phyloP scores from a whole-genome alignment of 768 basidiomycete genomes.

The Daedaleopsis nitida region DNA sequence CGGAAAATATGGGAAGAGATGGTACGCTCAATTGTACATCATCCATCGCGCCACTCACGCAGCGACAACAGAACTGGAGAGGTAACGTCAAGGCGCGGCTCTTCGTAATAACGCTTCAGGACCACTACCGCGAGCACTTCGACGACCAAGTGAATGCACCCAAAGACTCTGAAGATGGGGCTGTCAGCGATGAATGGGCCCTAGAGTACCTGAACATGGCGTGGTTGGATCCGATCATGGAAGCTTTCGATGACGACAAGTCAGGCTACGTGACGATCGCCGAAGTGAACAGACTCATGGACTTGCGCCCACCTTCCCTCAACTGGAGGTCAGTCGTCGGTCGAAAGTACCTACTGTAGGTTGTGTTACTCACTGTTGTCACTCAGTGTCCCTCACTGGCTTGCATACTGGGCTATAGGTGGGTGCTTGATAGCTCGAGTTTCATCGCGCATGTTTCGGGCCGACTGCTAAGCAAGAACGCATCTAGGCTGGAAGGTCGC shows the following conservation, averaged over 20 bases:
- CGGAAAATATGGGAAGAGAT: slow-evolving; percentile 55
- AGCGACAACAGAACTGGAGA: slow-evolving; percentile 47
- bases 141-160: background rate
- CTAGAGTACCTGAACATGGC: slow-evolving; percentile 35
- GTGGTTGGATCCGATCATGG: slow-evolving; percentile 36
- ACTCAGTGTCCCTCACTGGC: slow-evolving; percentile 33
- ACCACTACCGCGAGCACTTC: slow-evolving; percentile 35
- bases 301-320: slow-evolving; percentile 30
- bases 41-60: background rate
- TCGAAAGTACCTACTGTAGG: background rate
- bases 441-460: no score
- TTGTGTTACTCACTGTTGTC: no score
- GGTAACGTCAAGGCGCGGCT: slow-evolving; percentile 53
- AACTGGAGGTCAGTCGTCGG: slow-evolving; percentile 25
- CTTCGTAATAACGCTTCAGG: slow-evolving; percentile 44
- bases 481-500: slow-evolving; percentile 30
- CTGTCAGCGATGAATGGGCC: slow-evolving; percentile 35
- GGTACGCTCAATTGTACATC: slow-evolving; percentile 32
- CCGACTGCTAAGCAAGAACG: no score
- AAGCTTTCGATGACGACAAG: slow-evolving; percentile 45
- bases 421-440: no score
- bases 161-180: background rate
- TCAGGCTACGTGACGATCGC: slow-evolving; percentile 40
- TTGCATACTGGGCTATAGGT: slow-evolving; percentile 41
- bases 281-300: slow-evolving; percentile 37